phyloP scores from a whole-genome alignment of 2,329 filamentous ascomycete species.

The Lithohypha guttulata region DNA sequence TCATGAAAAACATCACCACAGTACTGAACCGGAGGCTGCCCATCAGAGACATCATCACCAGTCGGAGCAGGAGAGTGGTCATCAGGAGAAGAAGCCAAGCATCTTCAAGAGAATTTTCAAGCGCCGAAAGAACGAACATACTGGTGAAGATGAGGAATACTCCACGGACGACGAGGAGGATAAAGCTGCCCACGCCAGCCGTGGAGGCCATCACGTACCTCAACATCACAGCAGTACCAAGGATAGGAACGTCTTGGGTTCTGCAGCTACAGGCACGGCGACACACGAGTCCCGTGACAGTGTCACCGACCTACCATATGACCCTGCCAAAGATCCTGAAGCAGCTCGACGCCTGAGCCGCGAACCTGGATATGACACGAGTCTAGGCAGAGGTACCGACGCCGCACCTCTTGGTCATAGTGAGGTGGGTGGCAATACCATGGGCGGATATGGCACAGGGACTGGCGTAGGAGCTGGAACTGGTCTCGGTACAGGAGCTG shows the following conservation, averaged over 20 bases:
- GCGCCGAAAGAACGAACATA: conserved; percentile 22
- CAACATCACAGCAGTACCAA: background rate
- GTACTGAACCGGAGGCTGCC: too few species aligned
- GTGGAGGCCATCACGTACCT: conserved; percentile 6
- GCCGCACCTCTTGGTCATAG: background rate
- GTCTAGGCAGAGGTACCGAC: background rate
- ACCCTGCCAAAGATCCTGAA: conserved; percentile 9
- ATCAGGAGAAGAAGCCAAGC: conserved; percentile 18
- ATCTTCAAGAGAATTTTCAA: conserved; percentile 20
- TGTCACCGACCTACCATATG: conserved; percentile 8
- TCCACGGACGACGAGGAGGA: conserved; percentile 17
- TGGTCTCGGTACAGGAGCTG: too few species aligned
- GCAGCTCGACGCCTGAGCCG: background rate
- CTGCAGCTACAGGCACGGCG: conserved; percentile 3
- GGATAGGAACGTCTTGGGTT: conserved; percentile 6
- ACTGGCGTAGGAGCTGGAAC: too few species aligned
- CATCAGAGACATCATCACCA: too few species aligned
- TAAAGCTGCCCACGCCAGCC: conserved; percentile 5
- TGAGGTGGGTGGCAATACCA: too few species aligned
- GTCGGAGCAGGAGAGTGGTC: background rate
- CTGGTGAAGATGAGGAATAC: conserved; percentile 20
- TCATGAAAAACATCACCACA: background rate
- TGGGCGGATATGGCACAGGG: background rate
- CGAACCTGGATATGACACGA: background rate
- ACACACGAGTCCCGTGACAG: background rate